Evolutionary conservation across 192 early-diverging fungal species (phyloP).

Genomic region (Coemansia sp.): DNA sequence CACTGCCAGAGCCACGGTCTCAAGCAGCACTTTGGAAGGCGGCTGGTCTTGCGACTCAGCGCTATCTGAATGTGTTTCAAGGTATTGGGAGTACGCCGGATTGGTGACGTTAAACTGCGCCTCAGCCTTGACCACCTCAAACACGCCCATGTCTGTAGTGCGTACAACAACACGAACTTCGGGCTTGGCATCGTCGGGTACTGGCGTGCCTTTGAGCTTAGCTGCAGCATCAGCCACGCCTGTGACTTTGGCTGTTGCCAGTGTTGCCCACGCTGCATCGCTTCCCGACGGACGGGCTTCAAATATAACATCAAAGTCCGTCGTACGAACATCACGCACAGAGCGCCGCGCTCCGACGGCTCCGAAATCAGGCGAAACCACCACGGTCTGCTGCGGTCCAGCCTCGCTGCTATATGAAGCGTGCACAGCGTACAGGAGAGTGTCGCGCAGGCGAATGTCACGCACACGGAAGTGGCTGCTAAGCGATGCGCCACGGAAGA

Average conservation of each 20-base stretch:
- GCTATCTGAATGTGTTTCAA: constrained; percentile 42
- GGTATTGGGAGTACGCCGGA: constrained; percentile 27
- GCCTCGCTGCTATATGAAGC: constrained; percentile 48
- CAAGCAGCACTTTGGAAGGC: constrained; percentile 15
- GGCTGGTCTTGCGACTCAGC: constrained; percentile 45
- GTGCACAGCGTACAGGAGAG: constrained; percentile 57
- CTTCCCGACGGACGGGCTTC: constrained; percentile 68
- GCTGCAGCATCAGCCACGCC: constrained; percentile 70
- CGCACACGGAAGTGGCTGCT: constrained; percentile 84
- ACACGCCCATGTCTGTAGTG: constrained; percentile 73
- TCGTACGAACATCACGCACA: constrained; percentile 74
- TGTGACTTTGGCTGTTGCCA: constrained; percentile 56
- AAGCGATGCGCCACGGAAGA: constrained; percentile 79
- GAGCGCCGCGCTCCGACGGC: constrained; percentile 78
- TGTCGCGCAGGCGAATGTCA: constrained; percentile 83
- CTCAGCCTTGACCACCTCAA: constrained; percentile 62
- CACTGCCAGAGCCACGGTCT: constrained; percentile 59
- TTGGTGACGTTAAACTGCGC: constrained; percentile 53
- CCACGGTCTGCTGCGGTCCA: constrained; percentile 36
- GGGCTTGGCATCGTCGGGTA: constrained; percentile 53
- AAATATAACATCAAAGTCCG: constrained; percentile 64
- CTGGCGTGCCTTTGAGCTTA: constrained; percentile 59
- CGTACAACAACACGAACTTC: constrained; percentile 84
- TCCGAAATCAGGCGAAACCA: constrained; percentile 55
- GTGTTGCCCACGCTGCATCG: constrained; percentile 13